These are phyloP conservation scores for Teunomyces funiuensis DNA, from an alignment of 805 yeast genomes.

Conservation along the genomic window DNA sequence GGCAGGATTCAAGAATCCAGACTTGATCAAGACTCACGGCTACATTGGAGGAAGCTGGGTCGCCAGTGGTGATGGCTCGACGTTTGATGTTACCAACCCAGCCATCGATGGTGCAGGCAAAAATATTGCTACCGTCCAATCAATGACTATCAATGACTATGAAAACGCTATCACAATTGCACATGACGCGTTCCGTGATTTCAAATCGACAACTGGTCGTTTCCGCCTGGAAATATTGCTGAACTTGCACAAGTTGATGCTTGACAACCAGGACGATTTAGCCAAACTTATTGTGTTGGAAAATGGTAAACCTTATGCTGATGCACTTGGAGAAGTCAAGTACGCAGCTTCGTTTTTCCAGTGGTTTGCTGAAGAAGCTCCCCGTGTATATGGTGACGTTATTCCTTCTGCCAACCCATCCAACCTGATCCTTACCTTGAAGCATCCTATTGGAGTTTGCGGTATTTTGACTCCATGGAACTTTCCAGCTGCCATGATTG, in stretches of 20 bases:
- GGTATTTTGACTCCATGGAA: slow-evolving; percentile 85
- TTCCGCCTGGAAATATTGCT: slow-evolving; percentile 53
- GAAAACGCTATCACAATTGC: slow-evolving; percentile 61
- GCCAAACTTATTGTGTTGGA: slow-evolving; percentile 65
- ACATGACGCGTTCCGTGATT: slow-evolving; percentile 48
- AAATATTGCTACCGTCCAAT: slow-evolving; percentile 50
- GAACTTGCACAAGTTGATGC: slow-evolving; percentile 52
- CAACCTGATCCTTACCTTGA: slow-evolving; percentile 54
- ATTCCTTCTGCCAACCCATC: slow-evolving; percentile 53
- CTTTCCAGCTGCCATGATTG: slow-evolving; percentile 78
- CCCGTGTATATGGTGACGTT: slow-evolving; percentile 65
- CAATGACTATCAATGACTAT: slow-evolving; percentile 48
- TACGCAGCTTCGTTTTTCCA: slow-evolving; percentile 78
- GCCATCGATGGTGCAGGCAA: slow-evolving; percentile 39
- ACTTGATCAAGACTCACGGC: slow-evolving; percentile 59
- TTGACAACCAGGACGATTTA: slow-evolving; percentile 61
- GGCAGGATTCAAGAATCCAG: slow-evolving; percentile 40
- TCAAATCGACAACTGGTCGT: slow-evolving; percentile 55
- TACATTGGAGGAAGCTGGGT: slow-evolving; percentile 78
- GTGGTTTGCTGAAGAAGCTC: slow-evolving; percentile 87
- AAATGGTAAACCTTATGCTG: slow-evolving; percentile 72
- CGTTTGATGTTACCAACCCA: slow-evolving; percentile 74
- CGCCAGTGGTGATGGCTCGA: slow-evolving; percentile 35
- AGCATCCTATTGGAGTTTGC: slow-evolving; percentile 81
- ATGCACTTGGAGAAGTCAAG: slow-evolving; percentile 67